Percentiles rank a stretch among this genome's conserved stretches.
Evolutionary conservation across 2,329 filamentous ascomycete species (phyloP).

Genomic region (Sodiomyces alkalinus): DNA sequence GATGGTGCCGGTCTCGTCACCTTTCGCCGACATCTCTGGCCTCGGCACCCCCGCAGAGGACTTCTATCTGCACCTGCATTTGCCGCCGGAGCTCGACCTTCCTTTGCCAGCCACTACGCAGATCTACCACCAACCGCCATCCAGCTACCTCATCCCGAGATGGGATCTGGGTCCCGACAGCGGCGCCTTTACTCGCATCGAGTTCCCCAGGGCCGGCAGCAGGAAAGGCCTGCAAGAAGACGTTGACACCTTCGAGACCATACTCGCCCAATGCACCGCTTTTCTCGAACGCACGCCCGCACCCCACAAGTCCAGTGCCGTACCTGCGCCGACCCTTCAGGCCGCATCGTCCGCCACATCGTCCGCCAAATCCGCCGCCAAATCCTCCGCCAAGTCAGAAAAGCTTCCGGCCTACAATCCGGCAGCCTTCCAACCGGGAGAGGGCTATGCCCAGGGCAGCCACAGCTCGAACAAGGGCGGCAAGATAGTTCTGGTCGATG

Average conservation of each 20-base stretch:
- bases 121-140: conserved; percentile 89
- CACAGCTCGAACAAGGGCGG: conserved; percentile 45
- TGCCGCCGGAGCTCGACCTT: conserved; percentile 87
- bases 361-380: conserved; percentile 13
- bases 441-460: conserved; percentile 56
- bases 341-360: conserved; percentile 8
- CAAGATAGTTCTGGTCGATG: conserved; percentile 83
- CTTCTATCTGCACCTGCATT: conserved; percentile 91
- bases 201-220: conserved; percentile 64
- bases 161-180: conserved; percentile 85
- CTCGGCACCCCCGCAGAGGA: conserved; percentile 63
- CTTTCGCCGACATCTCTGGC: conserved; percentile 40
- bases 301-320: conserved; percentile 23
- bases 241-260: conserved; percentile 92
- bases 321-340: no score
- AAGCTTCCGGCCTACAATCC: conserved; percentile 61
- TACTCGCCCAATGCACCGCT: conserved; percentile 91
- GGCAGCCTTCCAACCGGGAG: conserved; percentile 60
- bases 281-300: conserved; percentile 76
- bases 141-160: conserved; percentile 84
- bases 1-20: conserved; percentile 86
- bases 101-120: conserved; percentile 90
- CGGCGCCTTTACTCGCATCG: conserved; percentile 82
- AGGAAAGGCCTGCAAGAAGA: conserved; percentile 74
- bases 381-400: conserved; percentile 15